Evolutionary conservation across 83 land plant genomes (phyloP).

Genomic region (Isoetes engelmannii): DNA sequence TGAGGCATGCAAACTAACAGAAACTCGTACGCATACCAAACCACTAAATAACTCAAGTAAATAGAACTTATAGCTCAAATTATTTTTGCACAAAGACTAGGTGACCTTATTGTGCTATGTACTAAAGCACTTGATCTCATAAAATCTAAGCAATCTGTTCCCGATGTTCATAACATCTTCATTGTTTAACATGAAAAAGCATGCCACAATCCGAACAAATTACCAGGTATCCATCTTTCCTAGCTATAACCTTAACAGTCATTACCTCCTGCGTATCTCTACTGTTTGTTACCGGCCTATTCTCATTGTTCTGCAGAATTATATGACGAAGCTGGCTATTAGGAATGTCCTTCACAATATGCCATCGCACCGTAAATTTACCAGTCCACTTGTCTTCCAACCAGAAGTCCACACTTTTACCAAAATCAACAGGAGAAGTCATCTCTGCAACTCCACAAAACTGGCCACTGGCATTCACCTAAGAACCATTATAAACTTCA

Average conservation of each 20-base stretch:
- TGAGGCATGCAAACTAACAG: background rate
- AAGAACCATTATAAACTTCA: background rate
- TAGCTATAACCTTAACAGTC: no score
- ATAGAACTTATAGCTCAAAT: no score
- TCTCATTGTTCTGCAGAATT: constrained; percentile 11
- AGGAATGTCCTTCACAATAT: constrained; percentile 6
- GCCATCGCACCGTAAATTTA: background rate
- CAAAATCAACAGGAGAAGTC: background rate
- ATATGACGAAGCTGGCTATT: constrained; percentile 6
- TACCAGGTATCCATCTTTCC: no score
- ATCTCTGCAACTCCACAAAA: constrained; percentile 10
- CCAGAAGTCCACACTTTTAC: background rate
- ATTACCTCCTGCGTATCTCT: constrained; percentile 12
- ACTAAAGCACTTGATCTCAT: no score
- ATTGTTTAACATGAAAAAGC: no score
- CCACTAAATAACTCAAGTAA: no score
- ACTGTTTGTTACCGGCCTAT: constrained; percentile 5
- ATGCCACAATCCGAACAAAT: no score
- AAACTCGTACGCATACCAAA: background rate
- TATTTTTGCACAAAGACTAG: no score
- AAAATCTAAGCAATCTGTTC: no score
- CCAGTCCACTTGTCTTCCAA: constrained; percentile 7
- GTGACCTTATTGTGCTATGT: no score
- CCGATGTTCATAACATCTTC: no score
- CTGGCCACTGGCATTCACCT: constrained; percentile 7